phyloP scores from a whole-genome alignment of 164 flowering plant species.

The Piper longum region DNA sequence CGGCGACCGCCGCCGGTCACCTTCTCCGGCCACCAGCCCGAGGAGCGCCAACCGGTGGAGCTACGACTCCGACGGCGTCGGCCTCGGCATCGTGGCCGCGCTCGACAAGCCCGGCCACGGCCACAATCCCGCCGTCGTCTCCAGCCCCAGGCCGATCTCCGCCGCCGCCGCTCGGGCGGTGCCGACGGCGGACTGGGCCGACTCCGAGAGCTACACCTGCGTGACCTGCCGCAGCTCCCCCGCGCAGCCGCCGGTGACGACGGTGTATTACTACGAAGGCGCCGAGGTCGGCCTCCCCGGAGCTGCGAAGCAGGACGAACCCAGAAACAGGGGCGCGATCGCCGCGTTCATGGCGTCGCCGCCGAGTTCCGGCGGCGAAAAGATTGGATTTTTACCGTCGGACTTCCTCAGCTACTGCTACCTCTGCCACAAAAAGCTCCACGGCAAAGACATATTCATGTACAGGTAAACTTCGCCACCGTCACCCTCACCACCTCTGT shows the following conservation, averaged over 20 bases:
- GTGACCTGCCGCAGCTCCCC: slow-evolving; percentile 32
- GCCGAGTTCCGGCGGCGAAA: neutral
- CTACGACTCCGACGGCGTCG: slow-evolving; percentile 19
- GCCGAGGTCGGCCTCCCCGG: neutral
- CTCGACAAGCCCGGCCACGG: slow-evolving; percentile 26
- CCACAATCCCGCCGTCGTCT: neutral
- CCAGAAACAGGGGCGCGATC: neutral
- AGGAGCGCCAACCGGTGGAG: slow-evolving; percentile 8
- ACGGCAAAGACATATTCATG: slow-evolving; percentile 8
- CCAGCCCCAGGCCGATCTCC: slow-evolving; percentile 16
- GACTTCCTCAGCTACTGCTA: slow-evolving; percentile 7
- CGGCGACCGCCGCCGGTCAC: too few relatives aligned
- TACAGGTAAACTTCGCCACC: slow-evolving; percentile 2
- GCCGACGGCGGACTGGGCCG: slow-evolving; percentile 17
- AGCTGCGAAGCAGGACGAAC: neutral
- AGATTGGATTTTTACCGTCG: neutral
- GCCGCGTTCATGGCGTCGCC: neutral
- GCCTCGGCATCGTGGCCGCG: slow-evolving; percentile 35
- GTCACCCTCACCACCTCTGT: too few relatives aligned
- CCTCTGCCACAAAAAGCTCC: slow-evolving; percentile 5
- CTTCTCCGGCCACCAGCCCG: slow-evolving; percentile 16
- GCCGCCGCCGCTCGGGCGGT: slow-evolving; percentile 15
- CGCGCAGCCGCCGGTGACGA: slow-evolving; percentile 12
- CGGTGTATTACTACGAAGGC: slow-evolving; percentile 16
- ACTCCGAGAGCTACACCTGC: slow-evolving; percentile 28